phyloP scores from a whole-genome alignment of 768 basidiomycete genomes.

The Nevesoporus exiguus region DNA sequence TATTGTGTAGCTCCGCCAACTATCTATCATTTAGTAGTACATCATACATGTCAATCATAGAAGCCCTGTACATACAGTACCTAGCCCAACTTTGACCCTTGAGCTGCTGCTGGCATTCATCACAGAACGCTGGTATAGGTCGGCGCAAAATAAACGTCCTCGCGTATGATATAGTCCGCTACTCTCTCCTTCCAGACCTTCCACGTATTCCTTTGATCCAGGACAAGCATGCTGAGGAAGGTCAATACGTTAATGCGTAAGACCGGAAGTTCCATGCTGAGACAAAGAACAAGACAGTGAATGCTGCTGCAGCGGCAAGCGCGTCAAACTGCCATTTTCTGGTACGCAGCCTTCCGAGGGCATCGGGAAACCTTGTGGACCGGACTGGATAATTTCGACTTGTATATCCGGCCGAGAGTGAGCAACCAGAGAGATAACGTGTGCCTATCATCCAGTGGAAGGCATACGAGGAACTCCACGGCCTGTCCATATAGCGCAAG shows the following conservation, averaged over 20 bases:
- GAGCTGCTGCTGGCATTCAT: not conserved
- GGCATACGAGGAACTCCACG: too few species aligned
- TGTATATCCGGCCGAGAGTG: not conserved
- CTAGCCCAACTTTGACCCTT: too few species aligned
- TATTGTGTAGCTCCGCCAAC: too few species aligned
- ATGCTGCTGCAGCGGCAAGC: not conserved
- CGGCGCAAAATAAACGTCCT: not conserved
- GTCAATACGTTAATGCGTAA: not conserved
- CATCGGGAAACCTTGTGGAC: not conserved
- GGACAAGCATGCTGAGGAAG: not conserved
- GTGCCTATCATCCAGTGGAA: not conserved
- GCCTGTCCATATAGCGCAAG: too few species aligned
- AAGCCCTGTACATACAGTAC: too few species aligned
- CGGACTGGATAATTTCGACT: not conserved
- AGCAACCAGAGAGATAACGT: not conserved
- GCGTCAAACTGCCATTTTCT: not conserved
- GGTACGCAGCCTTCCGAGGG: not conserved
- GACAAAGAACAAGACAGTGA: not conserved
- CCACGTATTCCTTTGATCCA: not conserved
- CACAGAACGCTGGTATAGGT: not conserved
- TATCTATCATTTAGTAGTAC: too few species aligned
- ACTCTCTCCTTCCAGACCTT: conserved; percentile 1
- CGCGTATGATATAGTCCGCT: conserved; percentile 1
- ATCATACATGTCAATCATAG: too few species aligned
- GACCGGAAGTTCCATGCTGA: not conserved